Evolutionary conservation across 257 asterid species (phyloP).

Genomic region (Solanum chaucha): DNA sequence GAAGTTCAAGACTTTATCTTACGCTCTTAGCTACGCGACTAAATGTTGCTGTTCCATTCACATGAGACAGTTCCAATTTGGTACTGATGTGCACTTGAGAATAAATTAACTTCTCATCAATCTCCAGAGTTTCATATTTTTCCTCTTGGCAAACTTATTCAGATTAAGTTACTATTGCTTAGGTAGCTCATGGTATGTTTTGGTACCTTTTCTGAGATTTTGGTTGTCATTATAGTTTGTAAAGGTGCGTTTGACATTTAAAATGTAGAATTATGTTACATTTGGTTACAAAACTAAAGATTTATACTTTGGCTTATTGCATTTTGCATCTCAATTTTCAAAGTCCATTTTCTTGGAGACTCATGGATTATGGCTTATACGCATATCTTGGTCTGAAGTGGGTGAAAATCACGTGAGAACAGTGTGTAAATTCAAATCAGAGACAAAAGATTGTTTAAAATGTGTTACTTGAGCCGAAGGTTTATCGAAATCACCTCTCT

Average conservation of each 20-base stretch:
- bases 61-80: not conserved
- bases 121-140: not conserved
- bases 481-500: accelerated
- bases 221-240: not conserved
- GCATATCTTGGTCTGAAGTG: not conserved
- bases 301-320: not conserved
- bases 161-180: not conserved
- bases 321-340: not conserved
- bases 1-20: not conserved
- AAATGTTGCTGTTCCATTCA: not conserved
- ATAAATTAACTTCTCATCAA: not conserved
- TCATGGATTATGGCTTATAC: not conserved
- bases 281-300: not conserved
- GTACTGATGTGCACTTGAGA: not conserved
- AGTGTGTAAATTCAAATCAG: not conserved
- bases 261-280: not conserved
- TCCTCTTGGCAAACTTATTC: not conserved
- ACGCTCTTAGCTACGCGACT: not conserved
- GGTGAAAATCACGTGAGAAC: not conserved
- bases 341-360: not conserved
- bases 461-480: not conserved
- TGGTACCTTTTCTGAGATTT: not conserved
- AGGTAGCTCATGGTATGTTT: not conserved
- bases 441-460: not conserved
- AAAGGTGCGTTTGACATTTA: not conserved